Conservation (phyloP, 306 rosid genomes). For the Quercus ilex region DNA sequence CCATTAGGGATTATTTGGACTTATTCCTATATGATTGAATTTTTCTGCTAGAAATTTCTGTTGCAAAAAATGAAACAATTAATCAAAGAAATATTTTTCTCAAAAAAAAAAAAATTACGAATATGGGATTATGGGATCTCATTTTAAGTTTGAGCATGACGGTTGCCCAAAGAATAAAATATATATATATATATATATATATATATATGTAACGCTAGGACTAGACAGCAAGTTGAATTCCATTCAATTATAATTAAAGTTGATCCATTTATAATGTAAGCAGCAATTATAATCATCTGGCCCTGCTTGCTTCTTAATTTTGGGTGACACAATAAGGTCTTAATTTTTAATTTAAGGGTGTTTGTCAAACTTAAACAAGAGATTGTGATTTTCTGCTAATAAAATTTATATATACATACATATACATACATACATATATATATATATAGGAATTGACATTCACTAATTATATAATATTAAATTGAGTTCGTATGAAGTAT, state of each 20-base stretch:
- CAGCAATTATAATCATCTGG: background rate
- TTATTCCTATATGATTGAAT: background rate
- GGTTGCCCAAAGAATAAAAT: no score
- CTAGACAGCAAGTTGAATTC: background rate
- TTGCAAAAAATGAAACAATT: no score
- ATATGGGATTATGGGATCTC: no score
- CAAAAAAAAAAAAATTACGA: no score
- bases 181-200: no score
- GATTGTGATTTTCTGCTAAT: background rate
- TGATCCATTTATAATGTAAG: background rate
- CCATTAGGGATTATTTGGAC: background rate
- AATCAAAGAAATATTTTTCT: no score
- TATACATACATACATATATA: no score
- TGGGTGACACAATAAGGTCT: background rate
- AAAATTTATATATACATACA: background rate
- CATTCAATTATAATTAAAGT: background rate
- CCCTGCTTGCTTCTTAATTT: background rate
- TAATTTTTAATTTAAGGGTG: background rate
- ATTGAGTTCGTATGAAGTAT: no score
- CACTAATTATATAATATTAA: no score
- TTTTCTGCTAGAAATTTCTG: background rate
- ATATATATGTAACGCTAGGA: no score
- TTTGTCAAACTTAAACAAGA: background rate
- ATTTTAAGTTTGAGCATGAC: no score
- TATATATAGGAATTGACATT: no score